Evolutionary conservation across 441 rosid species (phyloP), one percentile per base, ranked within the genome.

Genomic region (Gossypium laxum): DNA sequence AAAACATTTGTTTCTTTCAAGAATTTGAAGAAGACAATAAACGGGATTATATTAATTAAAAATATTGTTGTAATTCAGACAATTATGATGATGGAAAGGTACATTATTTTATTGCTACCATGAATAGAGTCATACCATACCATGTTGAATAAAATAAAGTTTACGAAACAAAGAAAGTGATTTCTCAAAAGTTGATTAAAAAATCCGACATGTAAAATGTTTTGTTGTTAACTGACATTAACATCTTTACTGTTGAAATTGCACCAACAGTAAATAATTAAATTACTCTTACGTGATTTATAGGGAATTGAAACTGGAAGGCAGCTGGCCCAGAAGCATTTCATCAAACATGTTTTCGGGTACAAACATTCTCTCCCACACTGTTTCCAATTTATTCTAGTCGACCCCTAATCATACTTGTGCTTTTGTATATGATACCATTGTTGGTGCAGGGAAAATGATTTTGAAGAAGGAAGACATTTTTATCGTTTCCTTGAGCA

Each of bases 301-400:
- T 60, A 93, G 98, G 98, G 90, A 15, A 71, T 88, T 38, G 93
- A 84, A 79, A 82, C 85, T 60, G 95, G 90, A 15, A 93, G 79
- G 87, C 80, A 62, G 47, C 72, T 93, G 28, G 89, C 88, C 51
- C 80, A 77, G 74, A 93, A 83, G 81, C 95, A 93, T 76, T 93
- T 88, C 74, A 81, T 93, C 74, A 96, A 87, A 77, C 91, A 90
- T 57, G 95, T 91, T 47, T 90, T 88, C 62, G 90, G 97, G 98
- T 93, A 85, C 48, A 54, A 38, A 70, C 45, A 15, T 7, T 4
- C 26, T 28, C 26, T 45, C 7, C 1, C 11, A 15, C 43, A 2
- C n/a, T 15, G 3, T 21, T 52, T 1, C 56, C 56, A 51, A 51
- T 51, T 28, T 3, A 3, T 28, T 3, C 32, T 26, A 26, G 4